Evolutionary conservation across 2,329 filamentous ascomycete species (phyloP).

Genomic region (Trichoderma sp.): DNA sequence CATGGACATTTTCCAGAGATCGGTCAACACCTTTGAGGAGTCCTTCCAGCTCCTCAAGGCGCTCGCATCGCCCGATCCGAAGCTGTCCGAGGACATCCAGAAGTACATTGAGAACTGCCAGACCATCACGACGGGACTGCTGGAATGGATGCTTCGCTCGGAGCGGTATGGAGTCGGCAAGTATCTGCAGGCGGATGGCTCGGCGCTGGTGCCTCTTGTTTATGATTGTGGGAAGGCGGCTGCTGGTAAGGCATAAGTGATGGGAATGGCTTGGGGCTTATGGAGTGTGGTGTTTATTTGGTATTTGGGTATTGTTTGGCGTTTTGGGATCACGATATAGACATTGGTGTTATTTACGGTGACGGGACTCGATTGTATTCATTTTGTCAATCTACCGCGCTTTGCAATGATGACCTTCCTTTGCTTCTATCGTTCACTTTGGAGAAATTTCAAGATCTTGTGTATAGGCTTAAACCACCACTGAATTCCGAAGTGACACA

Average conservation of each 20-base stretch:
- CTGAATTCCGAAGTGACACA: too few relatives aligned
- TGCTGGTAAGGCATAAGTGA: neutral
- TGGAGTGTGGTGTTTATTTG: neutral
- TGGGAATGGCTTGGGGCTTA: too few relatives aligned
- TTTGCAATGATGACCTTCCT: too few relatives aligned
- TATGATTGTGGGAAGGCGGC: neutral
- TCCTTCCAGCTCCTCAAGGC: conserved; percentile 1
- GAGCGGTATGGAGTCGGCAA: conserved; percentile 4
- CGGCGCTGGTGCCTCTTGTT: conserved; percentile 4
- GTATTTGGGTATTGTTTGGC: neutral
- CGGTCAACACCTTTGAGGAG: neutral
- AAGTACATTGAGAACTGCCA: conserved; percentile 15
- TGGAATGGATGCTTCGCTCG: conserved; percentile 17
- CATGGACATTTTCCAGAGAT: conserved; percentile 10
- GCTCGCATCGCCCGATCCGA: neutral
- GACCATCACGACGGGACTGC: conserved; percentile 4
- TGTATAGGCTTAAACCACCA: too few relatives aligned
- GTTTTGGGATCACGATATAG: neutral
- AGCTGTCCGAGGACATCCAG: neutral
- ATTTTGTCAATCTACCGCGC: too few relatives aligned
- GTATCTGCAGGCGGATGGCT: conserved; percentile 6
- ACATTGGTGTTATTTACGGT: too few relatives aligned
- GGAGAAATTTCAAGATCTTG: too few relatives aligned
- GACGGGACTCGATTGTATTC: too few relatives aligned
- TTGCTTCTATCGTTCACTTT: too few relatives aligned